A percentile compares a stretch with the other conserved stretches of the same genome.
These are phyloP conservation scores for Penicillium thymicola DNA, from an alignment of 2,329 filamentous ascomycete species.

Conservation along the genomic window DNA sequence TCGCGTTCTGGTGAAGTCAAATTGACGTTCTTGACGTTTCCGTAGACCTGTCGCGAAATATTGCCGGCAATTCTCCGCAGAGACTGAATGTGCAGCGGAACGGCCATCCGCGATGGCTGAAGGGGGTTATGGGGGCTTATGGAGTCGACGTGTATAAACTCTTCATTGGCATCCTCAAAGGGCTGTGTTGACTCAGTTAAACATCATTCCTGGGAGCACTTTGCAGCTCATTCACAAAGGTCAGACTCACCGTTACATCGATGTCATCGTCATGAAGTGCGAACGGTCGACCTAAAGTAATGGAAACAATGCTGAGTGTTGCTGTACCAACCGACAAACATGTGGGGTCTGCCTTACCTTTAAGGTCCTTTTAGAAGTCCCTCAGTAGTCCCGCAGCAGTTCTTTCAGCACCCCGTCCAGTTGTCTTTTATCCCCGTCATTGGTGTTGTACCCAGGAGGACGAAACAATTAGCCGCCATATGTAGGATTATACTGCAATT, in stretches of 20 bases:
- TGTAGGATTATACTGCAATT: too few relatives aligned
- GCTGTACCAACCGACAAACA: too few relatives aligned
- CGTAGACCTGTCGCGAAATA: slow-evolving; percentile 37
- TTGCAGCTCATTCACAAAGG: accelerated
- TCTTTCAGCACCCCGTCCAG: too few relatives aligned
- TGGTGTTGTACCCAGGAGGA: too few relatives aligned
- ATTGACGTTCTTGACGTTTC: background rate
- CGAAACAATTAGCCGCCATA: too few relatives aligned
- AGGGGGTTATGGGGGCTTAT: slow-evolving; percentile 24
- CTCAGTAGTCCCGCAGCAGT: too few relatives aligned
- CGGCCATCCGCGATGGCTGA: slow-evolving; percentile 37
- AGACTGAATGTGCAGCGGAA: slow-evolving; percentile 44
- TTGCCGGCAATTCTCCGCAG: slow-evolving; percentile 44
- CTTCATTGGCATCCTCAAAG: slow-evolving; percentile 39
- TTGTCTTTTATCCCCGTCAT: too few relatives aligned
- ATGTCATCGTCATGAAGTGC: slow-evolving; percentile 49
- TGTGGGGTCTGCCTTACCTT: too few relatives aligned
- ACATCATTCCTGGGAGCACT: background rate
- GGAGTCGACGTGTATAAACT: slow-evolving; percentile 27
- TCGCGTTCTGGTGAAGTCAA: background rate
- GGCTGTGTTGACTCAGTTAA: slow-evolving; percentile 22
- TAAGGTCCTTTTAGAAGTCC: too few relatives aligned
- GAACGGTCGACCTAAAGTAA: slow-evolving; percentile 46
- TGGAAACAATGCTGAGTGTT: slow-evolving; percentile 41
- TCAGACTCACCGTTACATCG: slow-evolving; percentile 33